phyloP scores from a whole-genome alignment of 768 basidiomycete genomes.

The Astraeus odoratus region DNA sequence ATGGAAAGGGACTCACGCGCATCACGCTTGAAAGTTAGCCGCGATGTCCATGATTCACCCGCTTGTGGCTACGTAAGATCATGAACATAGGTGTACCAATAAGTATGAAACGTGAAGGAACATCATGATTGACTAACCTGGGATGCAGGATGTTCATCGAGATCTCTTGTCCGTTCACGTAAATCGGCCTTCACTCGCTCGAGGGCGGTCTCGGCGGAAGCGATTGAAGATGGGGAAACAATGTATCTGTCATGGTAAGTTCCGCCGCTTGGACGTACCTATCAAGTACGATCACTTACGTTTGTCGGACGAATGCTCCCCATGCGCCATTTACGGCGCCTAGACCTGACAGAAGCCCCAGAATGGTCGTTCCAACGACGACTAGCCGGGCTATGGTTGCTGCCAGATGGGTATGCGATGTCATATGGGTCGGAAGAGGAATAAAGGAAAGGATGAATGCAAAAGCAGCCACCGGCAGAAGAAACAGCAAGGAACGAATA shows the following conservation, averaged over 20 bases:
- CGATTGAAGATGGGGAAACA: slow-evolving; percentile 29
- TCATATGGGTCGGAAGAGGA: slow-evolving; percentile 53
- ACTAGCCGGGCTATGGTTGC: slow-evolving; percentile 56
- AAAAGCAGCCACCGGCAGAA: slow-evolving; percentile 48
- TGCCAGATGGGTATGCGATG: slow-evolving; percentile 35
- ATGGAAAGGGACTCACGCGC: slow-evolving; percentile 18
- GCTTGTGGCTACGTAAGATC: slow-evolving; percentile 15
- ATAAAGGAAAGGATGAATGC: slow-evolving; percentile 58
- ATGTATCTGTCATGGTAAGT: slow-evolving; percentile 13
- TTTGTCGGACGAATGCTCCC: slow-evolving; percentile 25
- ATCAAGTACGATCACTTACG: slow-evolving; percentile 16
- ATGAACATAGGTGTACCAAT: slow-evolving; percentile 7
- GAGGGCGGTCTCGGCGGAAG: slow-evolving; percentile 50
- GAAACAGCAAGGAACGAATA: slow-evolving; percentile 13
- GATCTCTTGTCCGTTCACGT: slow-evolving; percentile 24
- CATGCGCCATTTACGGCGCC: slow-evolving; percentile 67
- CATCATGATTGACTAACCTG: slow-evolving; percentile 16
- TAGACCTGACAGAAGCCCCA: slow-evolving; percentile 77
- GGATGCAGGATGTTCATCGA: slow-evolving; percentile 16
- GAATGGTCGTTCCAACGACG: slow-evolving; percentile 69
- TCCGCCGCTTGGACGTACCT: slow-evolving; percentile 5
- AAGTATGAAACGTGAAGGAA: slow-evolving; percentile 2
- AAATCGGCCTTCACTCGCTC: slow-evolving; percentile 57
- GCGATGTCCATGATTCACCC: slow-evolving; percentile 24
- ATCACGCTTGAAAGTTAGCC: slow-evolving; percentile 26